These are phyloP conservation scores for Takakia lepidozioides DNA, from an alignment of 225 moss, liverwort and hornwort species.

Conservation along the genomic window DNA sequence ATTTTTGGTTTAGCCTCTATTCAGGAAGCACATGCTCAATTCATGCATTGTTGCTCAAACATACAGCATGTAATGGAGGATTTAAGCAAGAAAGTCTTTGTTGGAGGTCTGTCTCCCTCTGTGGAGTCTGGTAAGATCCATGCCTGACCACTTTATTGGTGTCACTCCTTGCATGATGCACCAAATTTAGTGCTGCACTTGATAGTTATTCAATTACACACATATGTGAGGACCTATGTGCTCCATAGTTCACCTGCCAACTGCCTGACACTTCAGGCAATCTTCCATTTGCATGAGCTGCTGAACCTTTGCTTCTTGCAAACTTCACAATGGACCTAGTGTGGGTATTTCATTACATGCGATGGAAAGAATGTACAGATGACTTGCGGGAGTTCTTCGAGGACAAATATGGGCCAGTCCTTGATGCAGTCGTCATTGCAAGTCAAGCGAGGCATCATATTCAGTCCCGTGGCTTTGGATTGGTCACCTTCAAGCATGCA, in stretches of 20 bases:
- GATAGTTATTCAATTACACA: background rate
- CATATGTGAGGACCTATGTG: background rate
- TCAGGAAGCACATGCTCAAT: too few species aligned
- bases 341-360: too few species aligned
- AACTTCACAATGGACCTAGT: too few species aligned
- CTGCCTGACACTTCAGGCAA: too few species aligned
- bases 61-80: conserved; percentile 89
- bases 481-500: conserved; percentile 92
- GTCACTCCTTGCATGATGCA: too few species aligned
- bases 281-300: too few species aligned
- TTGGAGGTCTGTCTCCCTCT: conserved; percentile 89
- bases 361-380: too few species aligned
- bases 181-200: background rate
- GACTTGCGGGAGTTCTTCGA: conserved; percentile 90
- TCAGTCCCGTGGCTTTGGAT: conserved; percentile 96
- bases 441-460: conserved; percentile 85
- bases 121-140: conserved; percentile 97
- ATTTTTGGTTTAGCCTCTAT: too few species aligned
- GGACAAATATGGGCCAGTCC: conserved; percentile 78
- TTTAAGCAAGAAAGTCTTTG: conserved; percentile 85
- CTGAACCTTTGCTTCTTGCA: too few species aligned
- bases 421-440: conserved; percentile 88
- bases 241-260: too few species aligned
- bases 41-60: too few species aligned
- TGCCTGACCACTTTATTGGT: too few species aligned